A percentile compares a stretch with the other conserved stretches of the same genome.
phyloP scores from a whole-genome alignment of 495 filamentous ascomycete species.

The Lasiosphaeria hispida region DNA sequence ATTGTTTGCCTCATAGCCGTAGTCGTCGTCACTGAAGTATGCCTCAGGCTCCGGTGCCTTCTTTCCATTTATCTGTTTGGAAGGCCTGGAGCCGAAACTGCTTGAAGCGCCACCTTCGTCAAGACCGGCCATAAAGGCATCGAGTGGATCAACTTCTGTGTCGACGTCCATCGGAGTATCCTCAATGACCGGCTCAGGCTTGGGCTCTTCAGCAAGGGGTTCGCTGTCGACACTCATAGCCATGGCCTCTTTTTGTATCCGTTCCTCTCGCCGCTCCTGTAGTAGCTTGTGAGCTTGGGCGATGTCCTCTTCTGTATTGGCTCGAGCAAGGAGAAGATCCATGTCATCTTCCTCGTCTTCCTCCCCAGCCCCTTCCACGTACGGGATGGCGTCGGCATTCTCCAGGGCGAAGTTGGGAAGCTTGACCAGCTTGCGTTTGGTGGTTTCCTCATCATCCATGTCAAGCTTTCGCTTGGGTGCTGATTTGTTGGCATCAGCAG shows the following conservation, averaged over 20 bases:
- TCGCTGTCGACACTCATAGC: slow-evolving; percentile 49
- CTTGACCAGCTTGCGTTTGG: slow-evolving; percentile 81
- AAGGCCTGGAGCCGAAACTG: slow-evolving; percentile 37
- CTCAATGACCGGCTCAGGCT: slow-evolving; percentile 20
- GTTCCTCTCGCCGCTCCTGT: slow-evolving; percentile 50
- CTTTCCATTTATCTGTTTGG: slow-evolving; percentile 37
- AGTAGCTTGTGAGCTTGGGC: slow-evolving; percentile 78
- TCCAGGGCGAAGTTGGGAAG: slow-evolving; percentile 72
- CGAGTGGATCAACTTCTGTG: slow-evolving; percentile 86
- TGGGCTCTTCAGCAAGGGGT: slow-evolving; percentile 30
- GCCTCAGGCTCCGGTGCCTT: slow-evolving; percentile 68
- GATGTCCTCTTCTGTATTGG: slow-evolving; percentile 74
- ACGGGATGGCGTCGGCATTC: slow-evolving; percentile 56
- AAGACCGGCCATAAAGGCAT: slow-evolving; percentile 91
- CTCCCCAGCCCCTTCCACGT: slow-evolving; percentile 58
- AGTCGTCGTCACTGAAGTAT: slow-evolving; percentile 82
- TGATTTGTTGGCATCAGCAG: slow-evolving; percentile 62
- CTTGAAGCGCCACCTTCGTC: slow-evolving; percentile 29
- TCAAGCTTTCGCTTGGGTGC: slow-evolving; percentile 70
- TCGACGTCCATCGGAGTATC: slow-evolving; percentile 52
- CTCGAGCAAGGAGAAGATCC: slow-evolving; percentile 59
- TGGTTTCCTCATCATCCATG: slow-evolving; percentile 84
- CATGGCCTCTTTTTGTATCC: slow-evolving; percentile 49
- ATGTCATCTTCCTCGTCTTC: slow-evolving; percentile 66
- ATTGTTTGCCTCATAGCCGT: slow-evolving; percentile 67